Percentiles rank a stretch among this genome's conserved stretches.
Evolutionary conservation across 2,329 filamentous ascomycete species (phyloP).

Genomic region (Verticillium nubilum): DNA sequence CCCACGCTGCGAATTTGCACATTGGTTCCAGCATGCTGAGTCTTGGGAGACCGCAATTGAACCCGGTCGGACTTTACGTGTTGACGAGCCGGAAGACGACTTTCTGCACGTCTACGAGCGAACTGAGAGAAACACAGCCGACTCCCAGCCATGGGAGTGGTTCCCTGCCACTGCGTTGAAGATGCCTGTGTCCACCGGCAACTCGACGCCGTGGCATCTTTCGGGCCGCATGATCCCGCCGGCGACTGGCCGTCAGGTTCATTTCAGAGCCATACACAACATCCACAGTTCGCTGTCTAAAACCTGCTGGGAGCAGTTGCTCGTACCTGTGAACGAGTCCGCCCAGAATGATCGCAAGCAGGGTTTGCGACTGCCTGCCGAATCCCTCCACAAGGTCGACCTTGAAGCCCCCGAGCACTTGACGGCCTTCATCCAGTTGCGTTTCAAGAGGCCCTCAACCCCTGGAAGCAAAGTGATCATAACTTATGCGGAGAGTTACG

Average conservation of each 20-base stretch:
- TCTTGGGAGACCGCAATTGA: constrained; percentile 4
- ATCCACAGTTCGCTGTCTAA: neutral
- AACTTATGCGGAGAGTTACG: too few species aligned
- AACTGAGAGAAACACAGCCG: neutral
- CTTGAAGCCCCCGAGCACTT: too few species aligned
- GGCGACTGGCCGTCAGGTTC: neutral
- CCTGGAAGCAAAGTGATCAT: too few species aligned
- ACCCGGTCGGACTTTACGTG: constrained; percentile 5
- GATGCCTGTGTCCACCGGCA: neutral
- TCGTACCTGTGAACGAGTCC: too few species aligned
- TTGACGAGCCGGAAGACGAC: constrained; percentile 10
- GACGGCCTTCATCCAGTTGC: too few species aligned
- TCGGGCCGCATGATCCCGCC: neutral
- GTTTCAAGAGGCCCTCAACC: too few species aligned
- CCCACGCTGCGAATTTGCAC: too few species aligned
- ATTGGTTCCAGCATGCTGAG: constrained; percentile 2
- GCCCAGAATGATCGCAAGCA: neutral
- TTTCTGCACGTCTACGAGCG: constrained; percentile 13
- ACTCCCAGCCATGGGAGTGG: neutral
- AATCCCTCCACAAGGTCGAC: too few species aligned
- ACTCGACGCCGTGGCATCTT: neutral
- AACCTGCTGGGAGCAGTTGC: neutral
- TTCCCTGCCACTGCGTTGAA: constrained; percentile 3
- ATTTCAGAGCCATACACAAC: neutral
- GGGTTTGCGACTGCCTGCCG: too few species aligned